phyloP scores from a whole-genome alignment of 352 stramenopile genomes.

The Globisporangium yorkense region DNA sequence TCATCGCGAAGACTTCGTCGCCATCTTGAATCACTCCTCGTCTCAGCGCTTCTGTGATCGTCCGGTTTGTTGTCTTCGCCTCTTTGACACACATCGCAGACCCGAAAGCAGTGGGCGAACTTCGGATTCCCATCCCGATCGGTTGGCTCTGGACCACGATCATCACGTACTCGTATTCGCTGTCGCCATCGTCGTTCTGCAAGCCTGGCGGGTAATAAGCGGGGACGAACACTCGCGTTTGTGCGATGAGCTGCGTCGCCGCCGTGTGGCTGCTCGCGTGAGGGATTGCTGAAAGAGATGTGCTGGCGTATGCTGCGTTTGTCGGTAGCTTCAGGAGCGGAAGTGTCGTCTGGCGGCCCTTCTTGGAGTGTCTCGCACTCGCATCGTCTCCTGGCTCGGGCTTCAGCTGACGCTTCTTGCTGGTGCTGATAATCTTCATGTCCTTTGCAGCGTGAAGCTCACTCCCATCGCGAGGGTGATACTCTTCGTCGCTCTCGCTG shows the following conservation, averaged over 20 bases:
- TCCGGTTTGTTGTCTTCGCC: slow-evolving; percentile 26
- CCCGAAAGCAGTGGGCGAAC: background rate
- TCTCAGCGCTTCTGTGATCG: slow-evolving; percentile 37
- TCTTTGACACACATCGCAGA: slow-evolving; percentile 23
- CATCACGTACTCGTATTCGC: slow-evolving; percentile 57
- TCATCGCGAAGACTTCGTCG: slow-evolving; percentile 63
- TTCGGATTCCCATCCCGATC: slow-evolving; percentile 46
- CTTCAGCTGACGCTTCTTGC: slow-evolving; percentile 8
- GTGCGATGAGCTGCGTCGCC: background rate
- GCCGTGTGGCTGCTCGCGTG: background rate
- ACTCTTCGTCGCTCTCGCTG: slow-evolving; percentile 24
- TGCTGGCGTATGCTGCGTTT: background rate
- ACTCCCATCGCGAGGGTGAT: background rate
- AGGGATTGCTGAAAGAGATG: background rate
- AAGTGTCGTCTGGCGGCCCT: slow-evolving; percentile 32
- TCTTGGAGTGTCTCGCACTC: slow-evolving; percentile 10
- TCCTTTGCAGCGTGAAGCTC: background rate
- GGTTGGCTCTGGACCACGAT: slow-evolving; percentile 43
- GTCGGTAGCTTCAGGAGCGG: slow-evolving; percentile 10
- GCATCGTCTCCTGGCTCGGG: background rate
- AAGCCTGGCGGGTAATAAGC: slow-evolving; percentile 19
- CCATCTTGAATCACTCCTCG: slow-evolving; percentile 47
- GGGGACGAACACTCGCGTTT: slow-evolving; percentile 32
- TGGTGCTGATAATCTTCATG: background rate
- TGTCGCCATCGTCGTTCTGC: slow-evolving; percentile 14